Percentiles rank a stretch among this genome's conserved stretches.
Conservation (phyloP, 192 early-diverging fungal species). For the Backusella luteola region DNA sequence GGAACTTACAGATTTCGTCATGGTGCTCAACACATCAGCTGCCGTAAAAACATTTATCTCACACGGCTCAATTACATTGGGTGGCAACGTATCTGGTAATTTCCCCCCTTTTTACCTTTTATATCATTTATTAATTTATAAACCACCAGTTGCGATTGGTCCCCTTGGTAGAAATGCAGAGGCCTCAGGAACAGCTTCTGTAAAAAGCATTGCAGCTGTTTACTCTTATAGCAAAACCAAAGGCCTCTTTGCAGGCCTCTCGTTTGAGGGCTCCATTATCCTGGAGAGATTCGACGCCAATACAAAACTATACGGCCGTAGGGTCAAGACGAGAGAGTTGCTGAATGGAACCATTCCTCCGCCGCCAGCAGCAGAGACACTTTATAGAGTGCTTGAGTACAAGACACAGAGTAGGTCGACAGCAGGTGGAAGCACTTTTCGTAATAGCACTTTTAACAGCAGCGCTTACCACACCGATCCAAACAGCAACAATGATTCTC, state of each 20-base stretch:
- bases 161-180: conserved; percentile 85
- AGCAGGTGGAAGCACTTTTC: background rate
- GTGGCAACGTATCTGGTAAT: conserved; percentile 72
- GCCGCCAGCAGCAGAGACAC: conserved; percentile 71
- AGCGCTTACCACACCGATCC: background rate
- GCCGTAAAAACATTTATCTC: conserved; percentile 88
- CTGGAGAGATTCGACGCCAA: conserved; percentile 89
- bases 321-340: conserved; percentile 76
- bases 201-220: conserved; percentile 77
- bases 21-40: conserved; percentile 81
- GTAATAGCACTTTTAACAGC: background rate
- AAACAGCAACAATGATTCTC: background rate
- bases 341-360: conserved; percentile 70
- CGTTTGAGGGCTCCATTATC: conserved; percentile 72
- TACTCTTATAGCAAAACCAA: conserved; percentile 89
- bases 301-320: conserved; percentile 89
- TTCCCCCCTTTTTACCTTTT: background rate
- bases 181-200: conserved; percentile 65
- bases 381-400: conserved; percentile 70
- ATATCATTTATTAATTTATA: background rate
- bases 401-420: background rate
- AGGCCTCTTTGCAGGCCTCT: conserved; percentile 85
- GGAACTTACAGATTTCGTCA: conserved; percentile 88
- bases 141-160: conserved; percentile 70
- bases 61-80: conserved; percentile 85